Evolutionary conservation across 345 rosid species (phyloP), one percentile per base, ranked within the genome.

Genomic region (Carallia brachiata): DNA sequence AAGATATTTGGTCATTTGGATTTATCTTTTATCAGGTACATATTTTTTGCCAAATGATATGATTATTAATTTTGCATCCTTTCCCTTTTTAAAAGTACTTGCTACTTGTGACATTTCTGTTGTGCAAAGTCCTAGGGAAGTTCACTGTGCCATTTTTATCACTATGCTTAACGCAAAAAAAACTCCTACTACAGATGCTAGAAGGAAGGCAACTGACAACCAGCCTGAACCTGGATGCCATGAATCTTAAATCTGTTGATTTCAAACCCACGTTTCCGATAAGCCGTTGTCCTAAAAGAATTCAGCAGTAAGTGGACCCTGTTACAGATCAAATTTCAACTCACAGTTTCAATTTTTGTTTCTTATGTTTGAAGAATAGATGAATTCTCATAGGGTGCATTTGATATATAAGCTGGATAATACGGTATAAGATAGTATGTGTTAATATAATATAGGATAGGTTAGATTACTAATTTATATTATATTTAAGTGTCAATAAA

Each of bases 11-110:
- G 44, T 72, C 81, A 13, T 76, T 85, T 39, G 89, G 88, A 2
- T 34, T 63, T 65, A 82, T 87, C 40, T 67, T 82, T 54, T 82
- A 88, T 70, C 83, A 83, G 89, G 89, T 84, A 74, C 12, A 44
- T 44, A 44, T 13, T 12, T 44, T 44, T 44, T 23, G 23, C 4
- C 50, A 13, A 44, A 10, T 12, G 50, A 40, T 9, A 47, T 30
- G 28, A 34, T 57, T 36, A 55, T 58, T 27, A 60, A 23, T 27
- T 59, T 30, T 56, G 16, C 28, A 53, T 66, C 9, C 2, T 34
- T 4, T 34, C 7, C 16, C 16, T 36, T 36, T 12, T 15, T 39
- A 56, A 23, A 6, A 44, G 17, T 5, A 44, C 17, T 1, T 3
- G 50, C 50, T 44, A 15, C 50, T 3, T 13, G 12, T 12, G 50